These are phyloP conservation scores for Pseudophaeomoniella oleicola DNA, from an alignment of 2,329 filamentous ascomycete species.

Conservation along the genomic window DNA sequence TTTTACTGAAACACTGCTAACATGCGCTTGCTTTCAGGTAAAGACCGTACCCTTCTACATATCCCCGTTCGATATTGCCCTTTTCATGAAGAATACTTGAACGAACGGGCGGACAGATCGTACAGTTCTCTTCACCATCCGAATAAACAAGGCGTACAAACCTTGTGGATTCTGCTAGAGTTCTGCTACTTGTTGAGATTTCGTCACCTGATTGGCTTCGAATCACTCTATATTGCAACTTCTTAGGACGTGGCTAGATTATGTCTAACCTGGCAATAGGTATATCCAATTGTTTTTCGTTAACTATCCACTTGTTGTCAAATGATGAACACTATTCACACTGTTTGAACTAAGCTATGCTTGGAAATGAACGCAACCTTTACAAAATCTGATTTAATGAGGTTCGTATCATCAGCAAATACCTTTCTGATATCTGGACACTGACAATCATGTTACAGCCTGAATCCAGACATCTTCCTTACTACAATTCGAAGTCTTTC, in stretches of 20 bases:
- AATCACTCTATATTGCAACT: slow-evolving; percentile 3
- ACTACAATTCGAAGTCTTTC: too few species aligned
- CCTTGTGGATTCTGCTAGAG: slow-evolving; percentile 38
- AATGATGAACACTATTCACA: slow-evolving; percentile 2
- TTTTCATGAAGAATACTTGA: slow-evolving; percentile 47
- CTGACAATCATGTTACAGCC: too few species aligned
- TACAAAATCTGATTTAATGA: too few species aligned
- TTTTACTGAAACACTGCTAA: slow-evolving; percentile 10
- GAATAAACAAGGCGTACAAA: slow-evolving; percentile 48
- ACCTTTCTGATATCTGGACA: too few species aligned
- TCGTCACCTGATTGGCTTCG: slow-evolving; percentile 44
- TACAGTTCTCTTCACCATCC: slow-evolving; percentile 35
- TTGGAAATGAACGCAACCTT: not conserved
- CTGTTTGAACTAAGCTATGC: not conserved
- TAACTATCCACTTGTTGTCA: slow-evolving; percentile 31
- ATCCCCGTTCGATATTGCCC: slow-evolving; percentile 7
- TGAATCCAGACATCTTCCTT: not conserved
- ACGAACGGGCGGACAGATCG: slow-evolving; percentile 57
- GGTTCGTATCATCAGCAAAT: too few species aligned
- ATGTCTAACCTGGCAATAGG: too few species aligned
- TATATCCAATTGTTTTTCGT: too few species aligned
- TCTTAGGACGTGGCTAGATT: slow-evolving; percentile 14
- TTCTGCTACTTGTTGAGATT: slow-evolving; percentile 52
- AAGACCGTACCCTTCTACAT: slow-evolving; percentile 17
- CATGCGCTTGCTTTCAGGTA: slow-evolving; percentile 11